Conservation (phyloP, 805 yeast species). For the Sungouiozyma intestinalis region DNA sequence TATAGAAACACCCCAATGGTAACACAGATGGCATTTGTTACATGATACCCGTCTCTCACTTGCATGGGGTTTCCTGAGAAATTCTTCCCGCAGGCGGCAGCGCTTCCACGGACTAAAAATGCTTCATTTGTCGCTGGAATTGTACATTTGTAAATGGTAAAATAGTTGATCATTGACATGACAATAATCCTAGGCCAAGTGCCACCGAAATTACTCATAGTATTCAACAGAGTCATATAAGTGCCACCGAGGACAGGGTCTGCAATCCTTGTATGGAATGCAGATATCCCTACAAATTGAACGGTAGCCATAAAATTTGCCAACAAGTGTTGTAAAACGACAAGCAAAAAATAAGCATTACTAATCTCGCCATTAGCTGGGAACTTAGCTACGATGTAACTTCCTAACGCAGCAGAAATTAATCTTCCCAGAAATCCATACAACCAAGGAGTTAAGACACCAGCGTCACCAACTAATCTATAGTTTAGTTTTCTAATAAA, state of each 20-base stretch:
- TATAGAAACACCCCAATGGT: slow-evolving; percentile 53
- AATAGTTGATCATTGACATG: slow-evolving; percentile 65
- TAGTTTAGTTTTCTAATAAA: slow-evolving; percentile 15
- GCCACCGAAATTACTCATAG: slow-evolving; percentile 88
- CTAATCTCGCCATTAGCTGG: slow-evolving; percentile 46
- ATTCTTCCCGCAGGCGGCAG: slow-evolving; percentile 10
- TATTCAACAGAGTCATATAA: slow-evolving; percentile 91
- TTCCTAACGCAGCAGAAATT: slow-evolving; percentile 65
- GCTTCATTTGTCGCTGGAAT: slow-evolving; percentile 12
- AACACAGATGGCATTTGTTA: slow-evolving; percentile 66
- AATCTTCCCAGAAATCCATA: slow-evolving; percentile 77
- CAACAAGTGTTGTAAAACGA: slow-evolving; percentile 71
- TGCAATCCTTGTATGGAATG: slow-evolving; percentile 91
- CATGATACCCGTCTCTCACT: slow-evolving; percentile 72
- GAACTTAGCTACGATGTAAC: slow-evolving; percentile 57
- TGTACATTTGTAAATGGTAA: slow-evolving; percentile 57
- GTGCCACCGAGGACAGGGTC: slow-evolving; percentile 97
- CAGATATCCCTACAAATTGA: slow-evolving; percentile 88
- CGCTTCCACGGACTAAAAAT: slow-evolving; percentile 8
- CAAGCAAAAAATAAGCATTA: slow-evolving; percentile 48
- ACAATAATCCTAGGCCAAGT: slow-evolving; percentile 93
- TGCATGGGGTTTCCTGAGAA: slow-evolving; percentile 46
- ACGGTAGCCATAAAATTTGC: slow-evolving; percentile 91
- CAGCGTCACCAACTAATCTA: slow-evolving; percentile 26
- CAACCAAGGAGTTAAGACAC: slow-evolving; percentile 82